phyloP scores from a whole-genome alignment of 202 grass and related monocot genomes.

The Panicum virgatum region DNA sequence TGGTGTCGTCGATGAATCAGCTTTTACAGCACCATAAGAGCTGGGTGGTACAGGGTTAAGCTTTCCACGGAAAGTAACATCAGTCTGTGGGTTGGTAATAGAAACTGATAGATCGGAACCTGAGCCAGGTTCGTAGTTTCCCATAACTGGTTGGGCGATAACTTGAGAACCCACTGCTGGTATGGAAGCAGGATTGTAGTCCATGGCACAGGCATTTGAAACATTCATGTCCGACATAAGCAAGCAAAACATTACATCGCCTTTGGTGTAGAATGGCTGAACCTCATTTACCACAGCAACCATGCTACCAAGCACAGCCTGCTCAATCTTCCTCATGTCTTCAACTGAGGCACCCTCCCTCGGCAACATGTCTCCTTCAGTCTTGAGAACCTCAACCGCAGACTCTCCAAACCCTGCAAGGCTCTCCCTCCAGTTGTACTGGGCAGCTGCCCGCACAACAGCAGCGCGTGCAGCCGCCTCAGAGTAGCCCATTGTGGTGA shows the following conservation, averaged over 20 bases:
- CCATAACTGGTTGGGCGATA: conserved; percentile 41
- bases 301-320: conserved; percentile 66
- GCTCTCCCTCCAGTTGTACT: conserved; percentile 67
- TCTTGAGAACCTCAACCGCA: conserved; percentile 65
- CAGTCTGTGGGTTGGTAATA: conserved; percentile 44
- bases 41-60: conserved; percentile 35
- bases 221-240: conserved; percentile 93
- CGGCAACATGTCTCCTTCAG: conserved; percentile 53
- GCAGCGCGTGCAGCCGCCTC: conserved; percentile 58
- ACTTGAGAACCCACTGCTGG: conserved; percentile 41
- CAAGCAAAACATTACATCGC: conserved; percentile 87
- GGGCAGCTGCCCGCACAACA: conserved; percentile 55
- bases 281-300: conserved; percentile 64
- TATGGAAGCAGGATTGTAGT: conserved; percentile 44
- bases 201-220: conserved; percentile 66
- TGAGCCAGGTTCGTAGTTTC: conserved; percentile 32
- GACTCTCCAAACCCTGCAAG: conserved; percentile 59
- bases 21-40: conserved; percentile 43
- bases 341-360: conserved; percentile 53
- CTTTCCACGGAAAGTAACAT: conserved; percentile 44
- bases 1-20: conserved; percentile 46
- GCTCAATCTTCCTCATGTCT: conserved; percentile 74
- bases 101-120: conserved; percentile 42
- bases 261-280: conserved; percentile 76
- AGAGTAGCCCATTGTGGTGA: conserved; percentile 76